A percentile compares a stretch with the other conserved stretches of the same genome.
phyloP scores from a whole-genome alignment of 768 basidiomycete genomes.

The Russula foetens region DNA sequence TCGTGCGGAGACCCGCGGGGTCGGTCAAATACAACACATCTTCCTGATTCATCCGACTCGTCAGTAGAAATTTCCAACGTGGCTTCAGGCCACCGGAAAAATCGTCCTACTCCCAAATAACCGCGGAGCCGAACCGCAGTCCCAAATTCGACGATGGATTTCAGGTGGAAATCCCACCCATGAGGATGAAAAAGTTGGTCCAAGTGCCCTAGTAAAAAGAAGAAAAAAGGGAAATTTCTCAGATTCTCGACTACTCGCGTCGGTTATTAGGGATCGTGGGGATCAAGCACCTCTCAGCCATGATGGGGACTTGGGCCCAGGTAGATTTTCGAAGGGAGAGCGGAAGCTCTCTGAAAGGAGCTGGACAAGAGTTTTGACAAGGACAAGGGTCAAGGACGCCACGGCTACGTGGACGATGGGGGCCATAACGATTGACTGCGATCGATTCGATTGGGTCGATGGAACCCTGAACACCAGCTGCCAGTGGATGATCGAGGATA shows the following conservation, averaged over 20 bases:
- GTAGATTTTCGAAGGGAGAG: slow-evolving; percentile 10
- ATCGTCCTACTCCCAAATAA: slow-evolving; percentile 8
- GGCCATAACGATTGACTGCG: background rate
- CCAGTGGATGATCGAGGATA: too few species aligned
- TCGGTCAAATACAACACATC: slow-evolving; percentile 16
- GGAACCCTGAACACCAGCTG: background rate
- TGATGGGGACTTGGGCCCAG: slow-evolving; percentile 11
- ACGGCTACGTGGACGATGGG: slow-evolving; percentile 3
- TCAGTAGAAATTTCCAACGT: background rate
- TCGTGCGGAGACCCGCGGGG: slow-evolving; percentile 7
- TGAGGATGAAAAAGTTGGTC: slow-evolving; percentile 15
- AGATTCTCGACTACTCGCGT: background rate
- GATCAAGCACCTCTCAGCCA: slow-evolving; percentile 13
- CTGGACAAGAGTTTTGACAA: slow-evolving; percentile 2
- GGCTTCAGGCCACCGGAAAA: background rate
- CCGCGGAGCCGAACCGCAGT: slow-evolving; percentile 13
- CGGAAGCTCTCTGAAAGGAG: background rate
- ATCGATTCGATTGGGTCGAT: too few species aligned
- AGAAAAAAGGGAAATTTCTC: too few species aligned
- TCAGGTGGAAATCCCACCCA: slow-evolving; percentile 18
- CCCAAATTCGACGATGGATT: slow-evolving; percentile 3
- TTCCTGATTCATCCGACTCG: background rate
- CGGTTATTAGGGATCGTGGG: background rate
- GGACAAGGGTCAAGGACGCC: slow-evolving; percentile 1
- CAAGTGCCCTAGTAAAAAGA: slow-evolving; percentile 1